Evolutionary conservation across 768 basidiomycete species (phyloP), one percentile per base, ranked within the genome.

Genomic region (Xerocomus spinulosus): DNA sequence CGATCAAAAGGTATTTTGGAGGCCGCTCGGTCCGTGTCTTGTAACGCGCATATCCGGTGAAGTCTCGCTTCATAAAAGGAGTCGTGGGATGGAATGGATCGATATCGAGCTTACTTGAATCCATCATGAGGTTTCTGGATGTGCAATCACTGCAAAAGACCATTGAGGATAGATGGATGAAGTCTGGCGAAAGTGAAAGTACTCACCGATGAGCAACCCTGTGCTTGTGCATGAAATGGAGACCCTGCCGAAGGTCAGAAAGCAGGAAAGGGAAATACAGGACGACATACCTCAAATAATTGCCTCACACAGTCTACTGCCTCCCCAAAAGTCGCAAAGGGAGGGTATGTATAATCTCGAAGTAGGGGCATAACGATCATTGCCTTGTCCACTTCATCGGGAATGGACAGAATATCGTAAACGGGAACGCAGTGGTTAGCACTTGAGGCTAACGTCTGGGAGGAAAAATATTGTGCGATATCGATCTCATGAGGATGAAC

Each of bases 341-440:
- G 51, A 7, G 63, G 62, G 2, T 28, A 34, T 14, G 48, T 17
- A 26, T 56, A 64, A 0, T 17, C 24, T 40, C 63, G 61, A 15
- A 75, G 60, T 1, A 70, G 46, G 0, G 73, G 74, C 67, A 72
- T 73, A 2, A 68, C 59, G 2, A 70, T 40, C 1, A 65, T 59
- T 9, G 29, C 29, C 1, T 0, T 17, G 14, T 61, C 32, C 2
- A 46, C 42, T 0, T 56, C 45, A 0, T 49, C 47, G 15, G 40
- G 42, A 34, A 65, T 36, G 14, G 34, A 6, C 1, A 70, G 13
- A 0, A 52, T 20, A 9, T 69, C 67, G 10, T 62, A 51, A 7
- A 71, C 32, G 0, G 65, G 69, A 2, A 70, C 57, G 9, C 70
- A 72, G 41, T 72, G 68, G 24, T 73, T 76, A 15, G 18, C 48